Evolutionary conservation across 345 rosid species (phyloP).

Genomic region (Populus euphratica): DNA sequence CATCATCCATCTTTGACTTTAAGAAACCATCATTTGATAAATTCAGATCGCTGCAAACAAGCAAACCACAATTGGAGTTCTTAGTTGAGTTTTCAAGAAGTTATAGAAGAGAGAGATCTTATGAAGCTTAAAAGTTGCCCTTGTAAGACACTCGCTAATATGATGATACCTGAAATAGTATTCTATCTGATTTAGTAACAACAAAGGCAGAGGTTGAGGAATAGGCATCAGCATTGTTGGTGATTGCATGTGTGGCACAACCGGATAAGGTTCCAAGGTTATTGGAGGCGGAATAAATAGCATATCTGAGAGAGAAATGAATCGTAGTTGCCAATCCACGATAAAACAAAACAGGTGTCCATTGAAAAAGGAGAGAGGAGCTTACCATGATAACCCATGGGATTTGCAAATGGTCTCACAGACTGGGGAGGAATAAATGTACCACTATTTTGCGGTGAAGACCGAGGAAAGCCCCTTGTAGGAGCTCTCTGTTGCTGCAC

Average conservation of each 20-base stretch:
- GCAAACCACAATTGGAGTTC: conserved; percentile 10
- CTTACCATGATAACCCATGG: conserved; percentile 44
- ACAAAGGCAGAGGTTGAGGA: conserved; percentile 31
- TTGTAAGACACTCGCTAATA: background rate
- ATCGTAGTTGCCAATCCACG: conserved; percentile 4
- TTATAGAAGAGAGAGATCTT: background rate
- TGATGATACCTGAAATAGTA: conserved; percentile 60
- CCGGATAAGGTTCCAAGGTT: conserved; percentile 43
- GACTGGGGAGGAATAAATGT: conserved; percentile 37
- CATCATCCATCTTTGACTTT: conserved; percentile 51
- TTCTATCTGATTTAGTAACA: conserved; percentile 50
- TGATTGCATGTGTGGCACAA: conserved; percentile 33
- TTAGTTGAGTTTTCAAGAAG: background rate
- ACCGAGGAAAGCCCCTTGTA: conserved; percentile 45
- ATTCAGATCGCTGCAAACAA: conserved; percentile 49
- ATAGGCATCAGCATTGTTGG: conserved; percentile 29
- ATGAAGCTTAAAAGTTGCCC: background rate
- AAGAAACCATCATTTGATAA: conserved; percentile 44
- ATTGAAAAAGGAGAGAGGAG: background rate
- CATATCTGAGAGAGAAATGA: conserved; percentile 31
- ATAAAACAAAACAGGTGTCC: background rate
- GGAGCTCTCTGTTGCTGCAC: conserved; percentile 43
- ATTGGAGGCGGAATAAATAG: conserved; percentile 31
- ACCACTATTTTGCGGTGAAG: conserved; percentile 39
- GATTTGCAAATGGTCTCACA: conserved; percentile 33